Base-by-base conservation (phyloP, 495 filamentous ascomycete genomes). In the Penicillium egyptiacum region DNA sequence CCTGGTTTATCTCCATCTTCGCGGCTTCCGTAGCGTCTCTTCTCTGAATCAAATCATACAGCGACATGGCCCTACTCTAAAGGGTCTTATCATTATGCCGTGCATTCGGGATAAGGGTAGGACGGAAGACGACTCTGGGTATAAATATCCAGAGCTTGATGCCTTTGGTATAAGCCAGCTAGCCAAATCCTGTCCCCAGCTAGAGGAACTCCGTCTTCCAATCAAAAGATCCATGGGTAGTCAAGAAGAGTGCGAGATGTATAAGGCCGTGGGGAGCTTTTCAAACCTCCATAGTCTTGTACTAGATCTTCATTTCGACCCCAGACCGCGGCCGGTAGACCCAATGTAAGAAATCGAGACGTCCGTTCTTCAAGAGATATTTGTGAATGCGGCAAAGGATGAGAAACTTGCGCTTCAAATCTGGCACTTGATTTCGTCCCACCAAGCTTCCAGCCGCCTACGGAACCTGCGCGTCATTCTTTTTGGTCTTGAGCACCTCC, bases 41-140 rank as follows among this genome's bases (percentile, higher is more conserved):
- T 47, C 17, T 19, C 30, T 65, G 8, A 17, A 42, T 22, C 20
- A 25, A 4, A 59, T 66, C 5, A 16, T 57, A 12, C 44, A 55
- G 43, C 37, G 50, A 1, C 63, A 66, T 25, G 57, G 63, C 2
- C 17, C 20, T 11, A 42, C 63, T 35, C 41, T 63, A 20, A 49
- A 55, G 22, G 59, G 59, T 0, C 33, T 65, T 17, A 45, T 47
- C 9, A n/a, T 65, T 23, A 42, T 44, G n/a, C 45, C 54, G 11
- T 55, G 5, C 40, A 44, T 2, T 12, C 2, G 10, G 22, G 0
- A 25, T 25, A 22, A 14, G 5, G 22, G 10, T 12, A 23, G 11
- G 14, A 30, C 16, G 5, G 2, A n/a, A 1, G 9, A 4, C 3
- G 16, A 20, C 19, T 20, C 4, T 20, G 28, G 16, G 8, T 33